Evolutionary conservation across 129 eudicot genomes (phyloP), one percentile per base, ranked within the genome.

Genomic region (Rutidosis leptorrhynchoides): DNA sequence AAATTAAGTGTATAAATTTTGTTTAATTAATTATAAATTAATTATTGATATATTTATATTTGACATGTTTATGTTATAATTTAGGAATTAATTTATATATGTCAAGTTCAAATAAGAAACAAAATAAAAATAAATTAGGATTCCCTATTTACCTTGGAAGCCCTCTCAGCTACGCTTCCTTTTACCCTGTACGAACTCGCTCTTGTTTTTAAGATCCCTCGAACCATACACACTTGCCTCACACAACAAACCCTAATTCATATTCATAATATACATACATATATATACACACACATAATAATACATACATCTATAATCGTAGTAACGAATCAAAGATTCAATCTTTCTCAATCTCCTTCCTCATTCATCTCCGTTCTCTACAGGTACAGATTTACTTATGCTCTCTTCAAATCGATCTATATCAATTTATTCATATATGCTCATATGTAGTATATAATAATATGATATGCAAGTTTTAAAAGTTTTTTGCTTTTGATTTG

Each of bases 171-270:
- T 48, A 9, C 51, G n/a, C 11, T 21, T 22, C 42, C 70, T 16
- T 46, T 74, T 28, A 23, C 78, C 66, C 60, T 57, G 67, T 74
- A 20, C 78, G 73, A 65, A 43, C 62, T 24, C 46, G 53, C 48
- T 25, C 22, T 63, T 62, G 43, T 45, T 30, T 64, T 30, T 54
- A 27, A 66, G 73, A 74, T 66, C 78, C 68, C 73, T 43, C 59
- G 46, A 55, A 24, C 7, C 46, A 12, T 37, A 37, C 4, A 40
- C n/a, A 40, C 46, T 40, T 16, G 12, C 56, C 61, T 16, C 53
- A 65, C 65, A 56, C 58, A 65, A 14, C 78, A 74, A 74, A 74
- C 78, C 78, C 78, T 74, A 74, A 57, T 23, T 2, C 65, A 20
- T 64, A 9, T 40, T 29, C 59, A 43, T 33, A 69, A 15, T 33